Percentiles rank a stretch among this genome's conserved stretches.
These are phyloP conservation scores for Tilletia walkeri DNA, from an alignment of 1,284 basidiomycete species.

Conservation along the genomic window DNA sequence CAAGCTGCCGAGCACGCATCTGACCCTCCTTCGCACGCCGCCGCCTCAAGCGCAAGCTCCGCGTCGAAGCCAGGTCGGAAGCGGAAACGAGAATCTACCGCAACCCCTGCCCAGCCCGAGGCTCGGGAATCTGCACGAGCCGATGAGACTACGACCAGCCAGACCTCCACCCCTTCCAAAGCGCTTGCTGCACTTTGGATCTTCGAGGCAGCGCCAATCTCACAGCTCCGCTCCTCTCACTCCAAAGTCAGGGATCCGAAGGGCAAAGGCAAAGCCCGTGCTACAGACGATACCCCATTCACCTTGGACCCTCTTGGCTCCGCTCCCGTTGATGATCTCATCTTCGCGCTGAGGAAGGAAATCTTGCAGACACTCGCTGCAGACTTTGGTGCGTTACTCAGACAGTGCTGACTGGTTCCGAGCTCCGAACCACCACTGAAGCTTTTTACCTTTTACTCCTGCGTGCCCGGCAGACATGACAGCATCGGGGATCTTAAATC, in stretches of 20 bases:
- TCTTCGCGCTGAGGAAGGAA: background rate
- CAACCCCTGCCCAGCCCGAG: background rate
- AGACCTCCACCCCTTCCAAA: background rate
- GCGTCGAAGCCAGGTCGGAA: background rate
- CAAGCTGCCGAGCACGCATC: too few species aligned
- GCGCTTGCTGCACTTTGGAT: background rate
- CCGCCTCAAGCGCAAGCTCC: too few species aligned
- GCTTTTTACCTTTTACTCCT: background rate
- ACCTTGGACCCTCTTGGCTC: too few species aligned
- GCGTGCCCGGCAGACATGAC: background rate
- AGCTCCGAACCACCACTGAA: too few species aligned
- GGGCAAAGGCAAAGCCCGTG: slow-evolving; percentile 6
- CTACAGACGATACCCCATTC: background rate
- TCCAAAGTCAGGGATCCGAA: background rate
- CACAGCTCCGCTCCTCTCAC: background rate
- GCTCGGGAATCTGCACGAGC: background rate
- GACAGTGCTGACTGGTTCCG: background rate
- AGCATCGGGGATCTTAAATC: background rate
- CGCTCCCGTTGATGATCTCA: background rate
- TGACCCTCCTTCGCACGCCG: too few species aligned
- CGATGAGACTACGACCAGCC: background rate
- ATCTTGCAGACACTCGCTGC: background rate
- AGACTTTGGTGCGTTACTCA: slow-evolving; percentile 2
- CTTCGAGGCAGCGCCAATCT: background rate
- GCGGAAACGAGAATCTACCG: background rate